Evolutionary conservation across 768 basidiomycete species (phyloP).

Genomic region (Solioccasus polychromus): DNA sequence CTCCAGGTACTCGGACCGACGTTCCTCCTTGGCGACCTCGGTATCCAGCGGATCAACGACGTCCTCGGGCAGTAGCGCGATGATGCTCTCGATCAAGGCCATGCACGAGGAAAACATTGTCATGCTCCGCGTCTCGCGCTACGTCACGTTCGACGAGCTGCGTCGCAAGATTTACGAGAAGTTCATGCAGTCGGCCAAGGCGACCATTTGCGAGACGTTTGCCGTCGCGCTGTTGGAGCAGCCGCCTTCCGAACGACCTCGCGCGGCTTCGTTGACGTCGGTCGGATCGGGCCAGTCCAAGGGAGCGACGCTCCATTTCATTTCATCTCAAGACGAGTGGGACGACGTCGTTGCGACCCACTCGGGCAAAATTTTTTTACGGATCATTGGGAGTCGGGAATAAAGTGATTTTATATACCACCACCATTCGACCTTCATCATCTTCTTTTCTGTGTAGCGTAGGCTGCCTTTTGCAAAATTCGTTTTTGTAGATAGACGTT

Average conservation of each 20-base stretch:
- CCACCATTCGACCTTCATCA: neutral
- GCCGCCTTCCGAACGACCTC: conserved; percentile 23
- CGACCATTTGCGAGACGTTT: conserved; percentile 54
- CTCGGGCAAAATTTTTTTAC: conserved; percentile 54
- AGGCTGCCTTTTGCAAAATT: too few species aligned
- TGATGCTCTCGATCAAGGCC: conserved; percentile 58
- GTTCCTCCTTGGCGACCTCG: conserved; percentile 30
- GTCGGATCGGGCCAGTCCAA: conserved; percentile 23
- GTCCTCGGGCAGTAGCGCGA: conserved; percentile 21
- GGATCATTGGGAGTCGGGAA: conserved; percentile 39
- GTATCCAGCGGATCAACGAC: conserved; percentile 41
- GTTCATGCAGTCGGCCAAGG: conserved; percentile 58
- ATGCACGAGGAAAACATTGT: conserved; percentile 60
- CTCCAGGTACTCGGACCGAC: conserved; percentile 15
- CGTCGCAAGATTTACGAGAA: conserved; percentile 62
- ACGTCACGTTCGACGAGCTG: conserved; percentile 48
- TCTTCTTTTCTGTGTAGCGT: too few species aligned
- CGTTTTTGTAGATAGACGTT: too few species aligned
- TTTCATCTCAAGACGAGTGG: conserved; percentile 63
- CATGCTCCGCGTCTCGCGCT: conserved; percentile 52
- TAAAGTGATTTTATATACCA: conserved; percentile 6
- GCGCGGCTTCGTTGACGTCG: conserved; percentile 35
- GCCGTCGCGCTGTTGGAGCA: conserved; percentile 52
- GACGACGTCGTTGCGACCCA: conserved; percentile 42
- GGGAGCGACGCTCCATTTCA: conserved; percentile 37